Conservation (phyloP, 202 grass and related monocot genomes). For the Saccharum hybrid region DNA sequence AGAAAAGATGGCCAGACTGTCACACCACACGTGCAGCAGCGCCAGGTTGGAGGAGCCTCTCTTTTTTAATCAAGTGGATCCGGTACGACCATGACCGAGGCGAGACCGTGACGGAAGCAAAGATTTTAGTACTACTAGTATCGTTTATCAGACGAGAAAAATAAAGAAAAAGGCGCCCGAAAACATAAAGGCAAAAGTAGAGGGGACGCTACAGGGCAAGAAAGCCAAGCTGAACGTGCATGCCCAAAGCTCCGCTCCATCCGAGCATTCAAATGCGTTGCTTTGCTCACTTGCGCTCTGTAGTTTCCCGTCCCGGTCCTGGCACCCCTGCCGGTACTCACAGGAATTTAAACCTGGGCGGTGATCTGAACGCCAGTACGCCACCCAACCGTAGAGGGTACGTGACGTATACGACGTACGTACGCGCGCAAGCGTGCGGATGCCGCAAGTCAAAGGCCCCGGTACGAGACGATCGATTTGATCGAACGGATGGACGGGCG, state of each 20-base stretch:
- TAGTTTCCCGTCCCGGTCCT: no score
- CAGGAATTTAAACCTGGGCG: constrained; percentile 35
- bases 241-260: constrained; percentile 12
- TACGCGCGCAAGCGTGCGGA: constrained; percentile 14
- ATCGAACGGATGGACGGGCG: not conserved
- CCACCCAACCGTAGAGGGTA: constrained; percentile 2
- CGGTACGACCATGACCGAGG: constrained; percentile 39
- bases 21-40: constrained; percentile 51
- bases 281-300: not conserved
- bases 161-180: not conserved
- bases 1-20: constrained; percentile 30
- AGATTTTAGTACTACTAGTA: not conserved
- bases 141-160: not conserved
- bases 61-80: constrained; percentile 46
- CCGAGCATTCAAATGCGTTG: constrained; percentile 9
- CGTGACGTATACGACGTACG: constrained; percentile 21
- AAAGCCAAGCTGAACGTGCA: constrained; percentile 41
- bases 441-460: constrained; percentile 28
- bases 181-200: constrained; percentile 40
- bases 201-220: not conserved
- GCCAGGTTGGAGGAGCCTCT: constrained; percentile 39
- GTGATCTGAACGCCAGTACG: not conserved
- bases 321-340: not conserved
- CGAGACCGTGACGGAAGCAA: constrained; percentile 28
- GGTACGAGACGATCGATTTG: not conserved